Evolutionary conservation across 495 filamentous ascomycete species (phyloP).

Genomic region (Tuber borchii): DNA sequence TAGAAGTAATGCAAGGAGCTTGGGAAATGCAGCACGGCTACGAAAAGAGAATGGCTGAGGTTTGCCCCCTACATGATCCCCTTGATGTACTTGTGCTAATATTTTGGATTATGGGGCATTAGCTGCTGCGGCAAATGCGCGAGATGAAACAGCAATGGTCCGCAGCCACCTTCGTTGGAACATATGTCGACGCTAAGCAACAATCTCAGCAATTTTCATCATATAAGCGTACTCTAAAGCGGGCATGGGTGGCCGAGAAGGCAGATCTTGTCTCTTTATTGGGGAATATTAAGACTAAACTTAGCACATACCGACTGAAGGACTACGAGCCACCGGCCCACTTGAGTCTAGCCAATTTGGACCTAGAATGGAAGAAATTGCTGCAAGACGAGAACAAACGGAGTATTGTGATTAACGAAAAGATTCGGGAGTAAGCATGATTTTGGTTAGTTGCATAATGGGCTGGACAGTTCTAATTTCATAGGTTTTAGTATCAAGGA

Average conservation of each 20-base stretch:
- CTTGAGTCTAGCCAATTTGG: constrained; percentile 68
- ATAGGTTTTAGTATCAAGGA: constrained; percentile 71
- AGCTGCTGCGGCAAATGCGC: constrained; percentile 63
- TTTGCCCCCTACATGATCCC: neutral
- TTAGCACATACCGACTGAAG: constrained; percentile 85
- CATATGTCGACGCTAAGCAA: constrained; percentile 85
- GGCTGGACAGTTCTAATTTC: neutral
- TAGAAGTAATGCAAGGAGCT: constrained; percentile 97
- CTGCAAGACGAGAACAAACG: constrained; percentile 75
- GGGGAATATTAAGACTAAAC: constrained; percentile 98
- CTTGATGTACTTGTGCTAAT: neutral
- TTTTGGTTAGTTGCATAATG: neutral
- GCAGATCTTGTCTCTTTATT: constrained; percentile 85
- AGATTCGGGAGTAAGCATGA: constrained; percentile 71
- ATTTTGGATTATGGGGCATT: constrained; percentile 25
- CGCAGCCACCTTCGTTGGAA: constrained; percentile 73
- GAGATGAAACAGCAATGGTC: constrained; percentile 69
- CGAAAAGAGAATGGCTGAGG: constrained; percentile 73
- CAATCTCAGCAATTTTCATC: constrained; percentile 71
- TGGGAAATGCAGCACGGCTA: constrained; percentile 99
- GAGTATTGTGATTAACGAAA: constrained; percentile 93
- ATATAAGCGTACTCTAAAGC: constrained; percentile 83
- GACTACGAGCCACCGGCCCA: constrained; percentile 83
- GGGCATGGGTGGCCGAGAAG: constrained; percentile 95
- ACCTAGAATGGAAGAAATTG: constrained; percentile 70